A percentile compares a stretch with the other conserved stretches of the same genome.
Conservation (phyloP, 257 asterid species). For the Agastache rugosa region DNA sequence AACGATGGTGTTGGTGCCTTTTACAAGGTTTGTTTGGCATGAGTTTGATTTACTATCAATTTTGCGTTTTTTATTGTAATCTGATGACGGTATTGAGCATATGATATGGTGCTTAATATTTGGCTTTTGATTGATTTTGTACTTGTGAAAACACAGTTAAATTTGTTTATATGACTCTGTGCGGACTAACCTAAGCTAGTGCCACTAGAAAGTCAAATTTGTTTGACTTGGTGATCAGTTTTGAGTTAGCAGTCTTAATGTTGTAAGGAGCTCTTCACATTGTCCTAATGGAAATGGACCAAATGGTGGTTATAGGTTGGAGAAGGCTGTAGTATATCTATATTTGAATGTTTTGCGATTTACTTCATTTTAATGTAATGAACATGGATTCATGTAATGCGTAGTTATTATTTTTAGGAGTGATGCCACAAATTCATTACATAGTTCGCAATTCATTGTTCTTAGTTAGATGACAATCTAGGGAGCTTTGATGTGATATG, state of each 20-base stretch:
- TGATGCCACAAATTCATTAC: neutral
- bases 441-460: neutral
- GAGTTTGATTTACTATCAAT: neutral
- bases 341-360: neutral
- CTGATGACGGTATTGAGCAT: neutral
- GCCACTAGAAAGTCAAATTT: neutral
- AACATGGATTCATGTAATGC: neutral
- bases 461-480: neutral
- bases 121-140: constrained; percentile 9
- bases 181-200: constrained; percentile 4
- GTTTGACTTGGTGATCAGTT: neutral
- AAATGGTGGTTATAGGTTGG: neutral
- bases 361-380: neutral
- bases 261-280: neutral
- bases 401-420: neutral
- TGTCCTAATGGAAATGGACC: neutral
- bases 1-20: constrained; percentile 91
- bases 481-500: neutral
- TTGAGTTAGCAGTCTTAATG: neutral
- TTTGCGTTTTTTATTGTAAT: neutral
- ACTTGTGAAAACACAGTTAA: neutral
- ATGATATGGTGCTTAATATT: neutral
- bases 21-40: constrained; percentile 71
- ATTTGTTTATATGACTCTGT: neutral
- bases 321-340: neutral